Evolutionary conservation across 148 eudicot genomes (phyloP).

Genomic region (Rhododendron kiyosumense): DNA sequence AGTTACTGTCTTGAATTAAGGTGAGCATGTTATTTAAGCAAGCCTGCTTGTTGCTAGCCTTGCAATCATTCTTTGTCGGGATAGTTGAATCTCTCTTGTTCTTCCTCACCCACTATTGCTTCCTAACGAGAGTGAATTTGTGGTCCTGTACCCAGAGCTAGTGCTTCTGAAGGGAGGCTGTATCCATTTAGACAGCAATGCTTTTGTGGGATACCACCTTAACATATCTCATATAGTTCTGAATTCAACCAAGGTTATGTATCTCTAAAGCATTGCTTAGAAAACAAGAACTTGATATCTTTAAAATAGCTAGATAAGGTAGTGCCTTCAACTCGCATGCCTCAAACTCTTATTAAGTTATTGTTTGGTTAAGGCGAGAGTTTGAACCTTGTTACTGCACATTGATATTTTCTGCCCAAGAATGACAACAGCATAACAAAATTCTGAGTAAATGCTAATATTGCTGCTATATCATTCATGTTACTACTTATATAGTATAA

Average conservation of each 20-base stretch:
- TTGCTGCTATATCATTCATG: background rate
- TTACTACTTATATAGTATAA: background rate
- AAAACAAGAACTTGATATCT: background rate
- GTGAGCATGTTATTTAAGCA: background rate
- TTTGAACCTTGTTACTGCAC: background rate
- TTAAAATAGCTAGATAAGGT: background rate
- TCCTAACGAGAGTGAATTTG: background rate
- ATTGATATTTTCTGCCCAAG: background rate
- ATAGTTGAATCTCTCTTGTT: background rate
- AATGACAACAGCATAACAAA: background rate
- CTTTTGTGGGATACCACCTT: background rate
- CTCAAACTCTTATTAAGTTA: background rate
- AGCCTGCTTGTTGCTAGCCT: background rate
- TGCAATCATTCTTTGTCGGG: background rate
- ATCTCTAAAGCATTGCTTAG: background rate
- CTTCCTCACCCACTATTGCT: background rate
- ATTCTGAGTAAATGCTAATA: background rate
- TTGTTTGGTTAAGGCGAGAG: background rate
- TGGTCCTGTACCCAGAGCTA: background rate
- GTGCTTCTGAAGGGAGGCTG: background rate
- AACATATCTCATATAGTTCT: background rate
- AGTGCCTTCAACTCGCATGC: background rate
- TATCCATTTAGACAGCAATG: background rate
- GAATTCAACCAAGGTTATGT: background rate
- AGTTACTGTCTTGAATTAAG: background rate